A percentile compares a stretch with the other conserved stretches of the same genome.
phyloP scores from a whole-genome alignment of 805 yeast genomes.

The Sugiyamaella marilandica region DNA sequence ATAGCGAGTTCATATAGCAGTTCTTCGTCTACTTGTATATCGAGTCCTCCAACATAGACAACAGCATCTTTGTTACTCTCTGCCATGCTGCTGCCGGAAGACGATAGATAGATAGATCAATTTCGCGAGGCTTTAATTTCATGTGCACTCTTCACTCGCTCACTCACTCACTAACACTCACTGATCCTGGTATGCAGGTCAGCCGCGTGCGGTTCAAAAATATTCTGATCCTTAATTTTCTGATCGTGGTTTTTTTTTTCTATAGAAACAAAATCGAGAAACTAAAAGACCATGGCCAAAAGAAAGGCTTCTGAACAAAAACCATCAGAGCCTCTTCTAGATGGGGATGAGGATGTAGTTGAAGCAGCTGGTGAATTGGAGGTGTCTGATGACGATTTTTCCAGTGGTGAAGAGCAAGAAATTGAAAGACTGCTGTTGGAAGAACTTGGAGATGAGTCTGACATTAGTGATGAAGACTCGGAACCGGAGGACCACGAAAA shows the following conservation, averaged over 20 bases:
- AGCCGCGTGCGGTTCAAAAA: slow-evolving; percentile 1
- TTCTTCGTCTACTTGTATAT: slow-evolving; percentile 64
- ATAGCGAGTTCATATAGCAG: slow-evolving; percentile 75
- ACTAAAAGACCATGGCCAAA: slow-evolving; percentile 20
- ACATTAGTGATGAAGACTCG: slow-evolving; percentile 22
- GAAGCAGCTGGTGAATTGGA: slow-evolving; percentile 18
- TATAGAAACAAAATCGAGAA: background rate
- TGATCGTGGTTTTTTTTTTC: background rate
- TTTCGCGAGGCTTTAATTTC: too few species aligned
- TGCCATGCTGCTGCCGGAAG: slow-evolving; percentile 28
- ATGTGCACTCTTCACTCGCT: too few species aligned
- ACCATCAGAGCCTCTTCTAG: slow-evolving; percentile 4
- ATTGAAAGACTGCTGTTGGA: slow-evolving; percentile 23
- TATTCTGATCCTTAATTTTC: background rate
- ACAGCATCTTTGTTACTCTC: slow-evolving; percentile 60
- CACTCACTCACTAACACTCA: too few species aligned
- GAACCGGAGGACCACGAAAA: slow-evolving; percentile 22
- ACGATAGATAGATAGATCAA: too few species aligned
- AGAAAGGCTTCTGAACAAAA: slow-evolving; percentile 18
- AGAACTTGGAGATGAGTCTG: slow-evolving; percentile 20
- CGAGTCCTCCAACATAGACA: slow-evolving; percentile 78
- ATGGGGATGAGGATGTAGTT: slow-evolving; percentile 16
- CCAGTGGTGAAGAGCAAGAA: slow-evolving; percentile 24
- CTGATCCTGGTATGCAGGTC: background rate
- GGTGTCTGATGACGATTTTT: slow-evolving; percentile 19